Evolutionary conservation across 2,329 filamentous ascomycete genomes (phyloP).

Genomic region (Ascochyta clinopodiicola): DNA sequence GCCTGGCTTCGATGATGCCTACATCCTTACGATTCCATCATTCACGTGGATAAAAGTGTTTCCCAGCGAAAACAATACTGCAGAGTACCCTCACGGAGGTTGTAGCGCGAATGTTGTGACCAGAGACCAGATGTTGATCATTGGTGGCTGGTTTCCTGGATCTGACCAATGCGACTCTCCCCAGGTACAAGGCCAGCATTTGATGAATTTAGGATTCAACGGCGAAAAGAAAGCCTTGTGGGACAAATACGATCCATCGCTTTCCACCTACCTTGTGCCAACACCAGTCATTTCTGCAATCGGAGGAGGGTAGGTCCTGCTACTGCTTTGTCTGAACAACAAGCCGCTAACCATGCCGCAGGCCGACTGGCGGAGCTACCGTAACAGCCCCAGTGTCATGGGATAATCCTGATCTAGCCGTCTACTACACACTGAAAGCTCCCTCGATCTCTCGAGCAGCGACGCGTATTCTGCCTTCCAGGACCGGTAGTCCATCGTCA

Average conservation of each 20-base stretch:
- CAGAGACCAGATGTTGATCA: constrained; percentile 66
- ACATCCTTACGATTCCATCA: constrained; percentile 66
- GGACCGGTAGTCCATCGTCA: constrained; percentile 26
- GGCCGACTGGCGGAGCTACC: constrained; percentile 61
- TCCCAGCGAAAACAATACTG: constrained; percentile 48
- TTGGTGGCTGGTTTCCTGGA: constrained; percentile 63
- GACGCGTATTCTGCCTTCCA: constrained; percentile 53
- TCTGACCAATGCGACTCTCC: constrained; percentile 60
- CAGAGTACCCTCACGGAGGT: constrained; percentile 59
- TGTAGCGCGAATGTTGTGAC: constrained; percentile 64
- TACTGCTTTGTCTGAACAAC: constrained; percentile 15
- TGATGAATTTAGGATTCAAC: constrained; percentile 61
- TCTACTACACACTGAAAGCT: constrained; percentile 62
- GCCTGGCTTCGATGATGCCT: constrained; percentile 66
- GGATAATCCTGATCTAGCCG: constrained; percentile 57
- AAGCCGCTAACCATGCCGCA: constrained; percentile 27
- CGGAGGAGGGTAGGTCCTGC: constrained; percentile 44
- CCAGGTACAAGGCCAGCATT: constrained; percentile 62
- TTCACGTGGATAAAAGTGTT: constrained; percentile 69
- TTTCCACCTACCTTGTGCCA: constrained; percentile 63
- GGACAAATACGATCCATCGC: constrained; percentile 58
- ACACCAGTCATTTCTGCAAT: constrained; percentile 58
- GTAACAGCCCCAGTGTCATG: constrained; percentile 60
- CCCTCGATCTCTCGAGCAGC: constrained; percentile 56
- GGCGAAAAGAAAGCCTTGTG: constrained; percentile 57